These are phyloP conservation scores for Collybiopsis confluens DNA, from an alignment of 768 basidiomycete species.

Conservation along the genomic window DNA sequence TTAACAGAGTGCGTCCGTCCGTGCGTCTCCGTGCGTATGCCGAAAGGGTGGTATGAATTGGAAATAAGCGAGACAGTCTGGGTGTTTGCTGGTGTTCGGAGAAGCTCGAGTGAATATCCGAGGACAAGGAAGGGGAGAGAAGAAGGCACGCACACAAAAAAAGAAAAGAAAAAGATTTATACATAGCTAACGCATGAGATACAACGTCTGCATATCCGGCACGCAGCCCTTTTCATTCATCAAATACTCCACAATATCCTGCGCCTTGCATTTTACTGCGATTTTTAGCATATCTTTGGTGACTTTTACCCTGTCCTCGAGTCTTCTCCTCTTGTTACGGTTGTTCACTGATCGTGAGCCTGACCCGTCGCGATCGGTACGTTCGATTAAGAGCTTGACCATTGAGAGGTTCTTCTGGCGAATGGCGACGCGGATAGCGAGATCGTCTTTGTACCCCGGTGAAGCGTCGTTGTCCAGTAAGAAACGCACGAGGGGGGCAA, in stretches of 20 bases:
- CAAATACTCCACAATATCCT: conserved; percentile 70
- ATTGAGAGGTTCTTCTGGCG: conserved; percentile 60
- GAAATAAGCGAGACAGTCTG: too few species aligned
- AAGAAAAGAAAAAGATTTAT: too few species aligned
- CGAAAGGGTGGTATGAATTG: too few species aligned
- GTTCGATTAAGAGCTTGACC: conserved; percentile 75
- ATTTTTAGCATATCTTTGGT: conserved; percentile 55
- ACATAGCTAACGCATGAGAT: conserved; percentile 25
- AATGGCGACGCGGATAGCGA: conserved; percentile 78
- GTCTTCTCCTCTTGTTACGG: conserved; percentile 41
- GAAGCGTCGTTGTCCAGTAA: conserved; percentile 72
- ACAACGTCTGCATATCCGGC: conserved; percentile 67
- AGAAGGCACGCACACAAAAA: neutral
- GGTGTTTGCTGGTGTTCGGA: too few species aligned
- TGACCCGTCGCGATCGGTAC: conserved; percentile 21
- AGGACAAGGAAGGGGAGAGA: neutral
- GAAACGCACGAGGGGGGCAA: conserved; percentile 61
- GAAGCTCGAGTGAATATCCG: too few species aligned
- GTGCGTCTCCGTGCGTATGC: too few species aligned
- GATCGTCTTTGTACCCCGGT: conserved; percentile 51
- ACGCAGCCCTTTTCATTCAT: conserved; percentile 66
- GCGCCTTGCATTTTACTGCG: conserved; percentile 62
- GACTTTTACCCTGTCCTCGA: conserved; percentile 57
- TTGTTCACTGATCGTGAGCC: conserved; percentile 5
- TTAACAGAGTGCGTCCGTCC: too few species aligned